These are phyloP conservation scores for Hymenoscyphus scutula DNA, from an alignment of 2,329 filamentous ascomycete species.

Conservation along the genomic window DNA sequence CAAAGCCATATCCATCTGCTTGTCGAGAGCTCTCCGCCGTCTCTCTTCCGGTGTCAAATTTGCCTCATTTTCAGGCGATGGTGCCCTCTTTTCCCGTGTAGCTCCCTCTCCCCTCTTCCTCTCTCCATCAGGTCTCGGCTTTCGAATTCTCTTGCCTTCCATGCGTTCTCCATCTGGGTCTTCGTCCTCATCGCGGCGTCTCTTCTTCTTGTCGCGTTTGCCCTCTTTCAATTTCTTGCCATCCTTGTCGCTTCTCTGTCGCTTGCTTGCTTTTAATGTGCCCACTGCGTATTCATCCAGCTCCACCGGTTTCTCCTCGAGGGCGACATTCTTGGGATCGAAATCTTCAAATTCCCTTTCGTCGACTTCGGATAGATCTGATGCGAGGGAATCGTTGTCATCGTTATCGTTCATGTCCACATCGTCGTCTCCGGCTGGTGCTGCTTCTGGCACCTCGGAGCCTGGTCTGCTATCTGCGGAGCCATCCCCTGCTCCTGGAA, in stretches of 20 bases:
- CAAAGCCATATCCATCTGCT: constrained; percentile 82
- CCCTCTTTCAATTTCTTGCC: constrained; percentile 68
- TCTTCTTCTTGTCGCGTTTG: constrained; percentile 68
- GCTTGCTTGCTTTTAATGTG: constrained; percentile 62
- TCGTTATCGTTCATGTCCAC: constrained; percentile 29
- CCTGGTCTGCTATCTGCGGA: constrained; percentile 20
- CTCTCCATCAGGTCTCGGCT: constrained; percentile 40
- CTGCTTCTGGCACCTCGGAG: constrained; percentile 28
- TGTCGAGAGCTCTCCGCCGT: constrained; percentile 78
- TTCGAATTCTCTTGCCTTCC: constrained; percentile 50
- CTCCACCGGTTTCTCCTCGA: constrained; percentile 62
- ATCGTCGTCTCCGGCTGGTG: constrained; percentile 32
- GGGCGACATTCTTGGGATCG: constrained; percentile 61
- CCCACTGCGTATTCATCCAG: constrained; percentile 65
- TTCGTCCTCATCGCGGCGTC: constrained; percentile 48
- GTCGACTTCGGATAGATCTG: constrained; percentile 65
- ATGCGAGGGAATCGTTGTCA: constrained; percentile 38
- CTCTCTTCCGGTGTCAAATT: constrained; percentile 80
- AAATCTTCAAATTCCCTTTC: constrained; percentile 70
- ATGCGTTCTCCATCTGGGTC: constrained; percentile 49
- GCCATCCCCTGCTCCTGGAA: constrained; percentile 26
- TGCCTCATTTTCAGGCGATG: constrained; percentile 71
- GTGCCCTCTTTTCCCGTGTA: constrained; percentile 44
- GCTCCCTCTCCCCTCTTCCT: constrained; percentile 33
- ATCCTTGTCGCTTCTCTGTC: constrained; percentile 61